Evolutionary conservation across 148 eudicot species (phyloP), one percentile per base, ranked within the genome.

Genomic region (Rhododendron simsii): DNA sequence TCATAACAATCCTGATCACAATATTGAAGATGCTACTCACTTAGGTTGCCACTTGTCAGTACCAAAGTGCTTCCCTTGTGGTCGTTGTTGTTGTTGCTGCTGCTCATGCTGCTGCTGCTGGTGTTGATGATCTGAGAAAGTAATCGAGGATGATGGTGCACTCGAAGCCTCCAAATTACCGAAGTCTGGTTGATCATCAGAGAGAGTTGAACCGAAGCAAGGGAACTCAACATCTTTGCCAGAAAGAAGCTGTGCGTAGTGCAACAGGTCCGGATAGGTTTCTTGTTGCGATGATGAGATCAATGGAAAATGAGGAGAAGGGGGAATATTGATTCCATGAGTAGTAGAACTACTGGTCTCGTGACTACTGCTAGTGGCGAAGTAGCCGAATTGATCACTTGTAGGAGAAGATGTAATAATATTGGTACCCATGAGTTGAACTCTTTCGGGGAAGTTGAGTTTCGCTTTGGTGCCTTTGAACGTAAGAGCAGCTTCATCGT

Each of bases 391-490:
- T 69, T 69, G 75, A 69, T 30, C 75, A 28, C 7, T 28, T 26
- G 35, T 13, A 28, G 37, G 1, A 28, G 37, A 11, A 69, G 75
- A 69, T 26, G 75, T 9, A 11, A 30, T 28, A 69, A 30, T 28
- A 69, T 69, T 28, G 18, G 75, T 69, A 69, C 6, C 37, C 39
- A 14, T 28, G 18, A 37, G 75, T 65, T 65, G 73, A 63, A 55
- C 37, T 30, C 75, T 87, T 89, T 91, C 94, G 55, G 94, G 94
- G 79, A 92, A 92, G 61, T 92, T 92, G 83, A 92, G 90, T 78
- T 92, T 92, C 16, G 94, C 94, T 83, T 91, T 91, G 89, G 79
- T 90, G 23, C 94, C 94, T 82, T 90, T 92, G 87, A 92, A 91
- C 85, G 81, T 89, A 16, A 92, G 92, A 10, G 94, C 94, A 21